Evolutionary conservation across 305 asterid genomes (phyloP), one percentile per base, ranked within the genome.

Genomic region (Solanum hybrid): DNA sequence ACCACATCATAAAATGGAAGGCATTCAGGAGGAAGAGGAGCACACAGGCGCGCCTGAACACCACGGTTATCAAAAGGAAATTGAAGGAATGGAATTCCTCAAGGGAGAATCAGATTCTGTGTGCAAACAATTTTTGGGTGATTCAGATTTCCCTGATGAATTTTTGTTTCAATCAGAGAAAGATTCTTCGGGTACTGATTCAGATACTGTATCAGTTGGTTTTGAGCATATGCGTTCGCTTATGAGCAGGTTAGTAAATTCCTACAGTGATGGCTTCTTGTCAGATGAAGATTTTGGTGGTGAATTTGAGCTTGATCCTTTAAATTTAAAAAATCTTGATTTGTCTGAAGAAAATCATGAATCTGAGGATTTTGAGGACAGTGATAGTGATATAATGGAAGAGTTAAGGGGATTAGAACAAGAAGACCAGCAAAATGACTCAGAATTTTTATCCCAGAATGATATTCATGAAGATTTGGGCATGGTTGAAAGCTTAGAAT

Each of bases 201-300:
- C 94, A 45, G 94, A 89, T 88, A 73, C 92, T 26, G 91, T 36
- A 12, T 88, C 92, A 2, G 65, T 91, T 5, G 89, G 90, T 41
- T 90, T 88, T 27, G 95, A 92, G 65, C 93, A 89, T 26, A 68
- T 84, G 10, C 89, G 89, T 75, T 92, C 93, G 0, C 92, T 91
- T 20, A 89, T 91, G 92, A 91, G 89, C 85, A 80, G 89, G n/a
- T 89, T 91, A 13, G 92, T 92, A 32, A 94, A 93, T 91, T 92
- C 95, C 14, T 89, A 87, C 41, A 91, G 92, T 29, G 95, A 93
- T 29, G 95, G 93, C 2, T 96, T 97, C 91, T 88, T 95, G 26
- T 94, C 95, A 0, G 98, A 94, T 87, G 93, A 93, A 20, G 96
- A 94, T 90, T 95, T 95, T 38, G 96, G 84, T 15, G 93, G 81